A percentile compares a stretch with the other conserved stretches of the same genome.
phyloP scores from a whole-genome alignment of 2,329 filamentous ascomycete genomes.

The Leptographium galeiforme region DNA sequence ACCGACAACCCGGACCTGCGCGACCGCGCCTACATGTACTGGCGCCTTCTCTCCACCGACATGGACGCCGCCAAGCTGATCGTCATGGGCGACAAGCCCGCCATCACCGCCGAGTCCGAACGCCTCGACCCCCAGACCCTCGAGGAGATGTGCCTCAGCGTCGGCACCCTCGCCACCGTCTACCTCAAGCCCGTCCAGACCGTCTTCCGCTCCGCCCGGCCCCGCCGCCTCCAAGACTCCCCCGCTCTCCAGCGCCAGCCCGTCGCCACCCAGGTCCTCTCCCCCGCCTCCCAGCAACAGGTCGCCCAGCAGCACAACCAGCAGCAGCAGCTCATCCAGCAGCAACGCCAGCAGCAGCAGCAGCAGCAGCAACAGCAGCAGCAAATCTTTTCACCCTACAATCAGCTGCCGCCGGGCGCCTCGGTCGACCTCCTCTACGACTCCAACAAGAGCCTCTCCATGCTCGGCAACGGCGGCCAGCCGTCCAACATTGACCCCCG shows the following conservation, averaged over 20 bases:
- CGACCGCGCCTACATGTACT: constrained; percentile 98
- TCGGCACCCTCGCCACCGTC: constrained; percentile 90
- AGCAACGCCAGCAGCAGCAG: neutral
- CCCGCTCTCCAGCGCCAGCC: constrained; percentile 73
- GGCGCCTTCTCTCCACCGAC: constrained; percentile 87
- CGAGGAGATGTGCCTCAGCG: constrained; percentile 94
- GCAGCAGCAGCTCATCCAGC: constrained; percentile 4
- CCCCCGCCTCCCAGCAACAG: constrained; percentile 7
- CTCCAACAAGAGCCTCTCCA: constrained; percentile 45
- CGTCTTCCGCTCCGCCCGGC: constrained; percentile 81
- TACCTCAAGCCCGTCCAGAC: constrained; percentile 97
- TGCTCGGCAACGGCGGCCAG: constrained; percentile 41
- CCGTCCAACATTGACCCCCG: constrained; percentile 35
- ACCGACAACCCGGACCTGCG: constrained; percentile 97
- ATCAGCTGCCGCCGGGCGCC: constrained; percentile 24
- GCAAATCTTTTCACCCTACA: constrained; percentile 3
- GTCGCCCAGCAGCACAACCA: constrained; percentile 5
- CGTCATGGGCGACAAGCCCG: constrained; percentile 94
- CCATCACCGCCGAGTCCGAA: constrained; percentile 92
- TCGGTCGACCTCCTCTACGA: constrained; percentile 25
- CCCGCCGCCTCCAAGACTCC: constrained; percentile 64
- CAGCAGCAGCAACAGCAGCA: constrained; percentile 2
- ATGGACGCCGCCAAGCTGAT: constrained; percentile 74
- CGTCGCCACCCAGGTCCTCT: constrained; percentile 25
- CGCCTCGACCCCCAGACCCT: constrained; percentile 81